Base-by-base conservation (phyloP, 2,329 filamentous ascomycete species). In the Talaromyces sp. region DNA sequence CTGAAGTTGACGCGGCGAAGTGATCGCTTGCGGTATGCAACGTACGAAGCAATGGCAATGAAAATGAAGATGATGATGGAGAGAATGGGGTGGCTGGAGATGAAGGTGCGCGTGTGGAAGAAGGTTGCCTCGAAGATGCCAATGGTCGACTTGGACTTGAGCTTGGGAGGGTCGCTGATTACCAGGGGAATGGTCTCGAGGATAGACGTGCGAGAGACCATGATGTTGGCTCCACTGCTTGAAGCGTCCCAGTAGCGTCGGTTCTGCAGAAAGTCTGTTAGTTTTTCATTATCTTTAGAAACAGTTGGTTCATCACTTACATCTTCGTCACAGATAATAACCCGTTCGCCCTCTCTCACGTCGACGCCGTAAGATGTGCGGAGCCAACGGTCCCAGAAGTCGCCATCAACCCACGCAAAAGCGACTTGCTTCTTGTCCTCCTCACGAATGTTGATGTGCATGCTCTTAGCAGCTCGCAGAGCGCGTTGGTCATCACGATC, bases 351-450 rank as follows among this genome's bases (percentile, higher is more conserved):
- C 64, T 94, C 87, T 63, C 80, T 81, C 32, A 94, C 87, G 67
- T 95, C 90, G 66, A 97, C 89, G 58, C 93, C 93, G 70, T 96
- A 99, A 0, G 93, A 97, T n/a, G 88, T 92, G 66, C 89, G 85
- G 65, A 99, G 86, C 94, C 94, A 99, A 63, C 93, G 85, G 75
- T 97, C 92, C 94, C 94, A 99, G 75, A 97, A 97, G 8, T 91
- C 85, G 56, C 92, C 92, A 72, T 99, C 94, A 12, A 97, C 91
- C 94, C 94, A 99, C 12, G 94, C 94, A 75, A 99, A 99, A 9
- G 86, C 85, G 48, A 97, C 92, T 72, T 96, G 90, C 74, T 93
- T 96, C 67, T 88, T 88, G 70, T 92, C 87, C 57, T 91, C 85
- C 71, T 89, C 89, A 67, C 93, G 89, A 85, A 97, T 95, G 67